These are phyloP conservation scores for Epichloe gansuensis DNA, from an alignment of 2,329 filamentous ascomycete genomes.

Conservation along the genomic window DNA sequence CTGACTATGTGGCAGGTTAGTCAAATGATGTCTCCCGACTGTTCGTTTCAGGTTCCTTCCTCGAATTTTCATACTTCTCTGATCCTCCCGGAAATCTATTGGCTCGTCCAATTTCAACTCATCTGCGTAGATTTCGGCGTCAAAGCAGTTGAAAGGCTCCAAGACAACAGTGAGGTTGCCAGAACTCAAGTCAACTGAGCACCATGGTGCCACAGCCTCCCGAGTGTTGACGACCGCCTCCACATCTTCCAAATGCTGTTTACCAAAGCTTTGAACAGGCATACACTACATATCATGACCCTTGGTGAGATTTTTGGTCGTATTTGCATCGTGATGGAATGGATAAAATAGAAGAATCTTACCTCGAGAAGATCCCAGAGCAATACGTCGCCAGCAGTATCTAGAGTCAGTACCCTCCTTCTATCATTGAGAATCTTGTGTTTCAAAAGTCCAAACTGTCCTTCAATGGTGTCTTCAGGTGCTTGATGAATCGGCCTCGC, in stretches of 20 bases:
- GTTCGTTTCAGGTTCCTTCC: not conserved
- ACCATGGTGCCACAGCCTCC: conserved; percentile 91
- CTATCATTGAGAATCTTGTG: conserved; percentile 85
- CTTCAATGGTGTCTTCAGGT: conserved; percentile 76
- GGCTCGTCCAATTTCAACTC: conserved; percentile 62
- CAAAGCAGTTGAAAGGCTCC: conserved; percentile 92
- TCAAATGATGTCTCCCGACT: not conserved
- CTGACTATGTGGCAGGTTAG: conserved; percentile 50
- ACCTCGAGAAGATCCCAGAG: conserved; percentile 89
- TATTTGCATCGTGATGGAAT: not conserved
- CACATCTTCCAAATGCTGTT: conserved; percentile 86
- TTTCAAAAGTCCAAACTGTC: conserved; percentile 90
- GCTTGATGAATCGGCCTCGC: conserved; percentile 51
- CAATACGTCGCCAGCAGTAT: conserved; percentile 88
- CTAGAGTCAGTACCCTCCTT: conserved; percentile 75
- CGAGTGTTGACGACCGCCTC: conserved; percentile 73
- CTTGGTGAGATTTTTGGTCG: not conserved
- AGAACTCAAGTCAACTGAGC: conserved; percentile 84
- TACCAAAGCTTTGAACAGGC: conserved; percentile 84
- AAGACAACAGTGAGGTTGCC: conserved; percentile 82
- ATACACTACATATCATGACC: conserved; percentile 47
- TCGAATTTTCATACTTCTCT: conserved; percentile 55
- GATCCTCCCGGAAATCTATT: conserved; percentile 81
- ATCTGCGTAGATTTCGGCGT: conserved; percentile 94
- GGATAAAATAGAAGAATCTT: conserved; percentile 13